Evolutionary conservation across 768 basidiomycete genomes (phyloP).

Genomic region (Exidia glandulosa): DNA sequence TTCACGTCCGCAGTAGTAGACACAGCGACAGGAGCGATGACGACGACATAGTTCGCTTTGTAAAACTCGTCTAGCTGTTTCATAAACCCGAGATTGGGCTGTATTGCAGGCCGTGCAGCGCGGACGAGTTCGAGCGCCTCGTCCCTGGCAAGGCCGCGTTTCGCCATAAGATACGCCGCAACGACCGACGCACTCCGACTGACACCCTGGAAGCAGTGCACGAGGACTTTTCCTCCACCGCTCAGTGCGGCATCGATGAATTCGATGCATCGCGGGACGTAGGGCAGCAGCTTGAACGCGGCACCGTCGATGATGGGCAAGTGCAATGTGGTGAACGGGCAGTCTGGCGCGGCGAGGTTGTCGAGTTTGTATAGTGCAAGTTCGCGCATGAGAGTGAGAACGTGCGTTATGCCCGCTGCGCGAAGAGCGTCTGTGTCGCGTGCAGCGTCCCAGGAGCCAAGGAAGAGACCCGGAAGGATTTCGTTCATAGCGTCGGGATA

Average conservation of each 20-base stretch:
- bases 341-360: slow-evolving; percentile 23
- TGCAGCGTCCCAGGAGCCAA: slow-evolving; percentile 65
- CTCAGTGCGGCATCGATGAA: slow-evolving; percentile 51
- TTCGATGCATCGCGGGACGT: slow-evolving; percentile 49
- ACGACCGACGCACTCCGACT: slow-evolving; percentile 64
- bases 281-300: slow-evolving; percentile 60
- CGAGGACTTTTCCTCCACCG: slow-evolving; percentile 54
- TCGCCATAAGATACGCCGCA: slow-evolving; percentile 57
- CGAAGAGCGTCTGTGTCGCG: slow-evolving; percentile 47
- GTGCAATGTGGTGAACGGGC: slow-evolving; percentile 36
- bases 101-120: too few species aligned
- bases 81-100: too few species aligned
- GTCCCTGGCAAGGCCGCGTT: slow-evolving; percentile 43
- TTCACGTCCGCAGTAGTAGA: too few species aligned
- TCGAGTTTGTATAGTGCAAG: slow-evolving; percentile 45
- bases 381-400: slow-evolving; percentile 56
- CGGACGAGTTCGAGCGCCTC: slow-evolving; percentile 56
- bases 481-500: slow-evolving; percentile 20
- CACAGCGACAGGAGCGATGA: too few species aligned
- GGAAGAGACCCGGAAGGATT: slow-evolving; percentile 57
- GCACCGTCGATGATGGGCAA: slow-evolving; percentile 57
- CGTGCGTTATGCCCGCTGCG: slow-evolving; percentile 58
- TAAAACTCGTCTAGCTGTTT: too few species aligned
- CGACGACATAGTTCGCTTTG: too few species aligned
- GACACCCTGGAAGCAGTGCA: slow-evolving; percentile 66